Conservation (phyloP, 2,329 filamentous ascomycete species). For the Didymella arachidicola region DNA sequence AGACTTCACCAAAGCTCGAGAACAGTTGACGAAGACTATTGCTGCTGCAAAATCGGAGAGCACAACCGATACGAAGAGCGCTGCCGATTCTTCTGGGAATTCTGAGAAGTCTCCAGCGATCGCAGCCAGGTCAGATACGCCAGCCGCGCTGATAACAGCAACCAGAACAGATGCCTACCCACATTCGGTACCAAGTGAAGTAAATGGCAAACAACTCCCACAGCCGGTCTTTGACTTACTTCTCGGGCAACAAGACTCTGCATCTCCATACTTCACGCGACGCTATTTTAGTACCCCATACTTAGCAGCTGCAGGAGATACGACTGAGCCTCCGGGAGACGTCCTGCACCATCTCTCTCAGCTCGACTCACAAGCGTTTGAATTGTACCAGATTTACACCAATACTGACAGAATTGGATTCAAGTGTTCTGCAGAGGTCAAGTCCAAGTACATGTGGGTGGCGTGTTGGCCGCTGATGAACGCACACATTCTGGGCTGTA, state of each 20-base stretch:
- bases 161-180: background rate
- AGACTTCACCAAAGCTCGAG: background rate
- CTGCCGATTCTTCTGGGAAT: too few species aligned
- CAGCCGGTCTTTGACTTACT: background rate
- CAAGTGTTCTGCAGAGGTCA: background rate
- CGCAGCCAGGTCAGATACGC: background rate
- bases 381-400: background rate
- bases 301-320: background rate
- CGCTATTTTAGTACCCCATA: background rate
- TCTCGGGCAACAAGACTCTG: constrained; percentile 6
- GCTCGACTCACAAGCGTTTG: constrained; percentile 7
- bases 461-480: constrained; percentile 10
- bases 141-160: background rate
- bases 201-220: background rate
- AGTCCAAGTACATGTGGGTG: background rate
- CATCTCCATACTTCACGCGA: constrained; percentile 1
- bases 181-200: too few species aligned
- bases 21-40: background rate
- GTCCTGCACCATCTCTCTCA: background rate
- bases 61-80: background rate
- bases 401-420: background rate
- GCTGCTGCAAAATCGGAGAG: background rate
- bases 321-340: background rate
- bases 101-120: background rate
- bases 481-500: background rate